phyloP scores from a whole-genome alignment of 2,329 filamentous ascomycete species.

The Drechmeria coniospora region DNA sequence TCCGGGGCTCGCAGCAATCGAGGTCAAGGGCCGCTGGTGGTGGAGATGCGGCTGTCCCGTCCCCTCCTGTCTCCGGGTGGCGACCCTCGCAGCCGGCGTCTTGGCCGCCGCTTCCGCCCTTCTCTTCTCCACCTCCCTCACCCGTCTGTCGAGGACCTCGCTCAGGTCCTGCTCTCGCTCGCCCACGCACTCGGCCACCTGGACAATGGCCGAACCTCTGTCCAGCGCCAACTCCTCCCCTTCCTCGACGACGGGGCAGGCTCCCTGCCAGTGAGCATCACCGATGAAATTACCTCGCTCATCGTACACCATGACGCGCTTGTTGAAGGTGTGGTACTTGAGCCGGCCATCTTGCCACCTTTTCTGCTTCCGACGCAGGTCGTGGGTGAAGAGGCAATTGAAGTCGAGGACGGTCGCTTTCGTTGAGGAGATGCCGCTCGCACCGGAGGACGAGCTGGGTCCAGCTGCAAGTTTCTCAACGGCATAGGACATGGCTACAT shows the following conservation, averaged over 20 bases:
- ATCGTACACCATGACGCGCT: conserved; percentile 80
- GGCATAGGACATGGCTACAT: conserved; percentile 9
- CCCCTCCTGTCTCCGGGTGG: conserved; percentile 12
- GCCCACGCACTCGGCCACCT: conserved; percentile 64
- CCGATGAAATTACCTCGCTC: conserved; percentile 66
- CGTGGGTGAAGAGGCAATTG: conserved; percentile 74
- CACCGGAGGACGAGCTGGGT: background rate
- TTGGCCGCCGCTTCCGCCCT: conserved; percentile 28
- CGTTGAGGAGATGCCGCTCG: conserved; percentile 4
- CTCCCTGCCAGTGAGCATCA: conserved; percentile 65
- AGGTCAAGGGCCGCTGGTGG: conserved; percentile 27
- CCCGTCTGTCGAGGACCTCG: conserved; percentile 55
- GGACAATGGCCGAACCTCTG: conserved; percentile 57
- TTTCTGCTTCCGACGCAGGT: conserved; percentile 75
- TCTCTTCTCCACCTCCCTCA: conserved; percentile 37
- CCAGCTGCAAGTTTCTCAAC: conserved; percentile 3
- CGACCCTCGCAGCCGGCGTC: conserved; percentile 11
- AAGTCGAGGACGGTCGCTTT: conserved; percentile 69
- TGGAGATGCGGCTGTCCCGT: conserved; percentile 19
- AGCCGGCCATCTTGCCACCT: conserved; percentile 87
- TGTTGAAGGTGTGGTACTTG: conserved; percentile 83
- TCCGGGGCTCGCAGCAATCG: conserved; percentile 14
- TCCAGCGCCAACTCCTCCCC: conserved; percentile 75
- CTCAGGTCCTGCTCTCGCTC: conserved; percentile 63
- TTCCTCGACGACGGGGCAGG: conserved; percentile 48